Evolutionary conservation across 768 basidiomycete species (phyloP).

Genomic region (Trametes punicea): DNA sequence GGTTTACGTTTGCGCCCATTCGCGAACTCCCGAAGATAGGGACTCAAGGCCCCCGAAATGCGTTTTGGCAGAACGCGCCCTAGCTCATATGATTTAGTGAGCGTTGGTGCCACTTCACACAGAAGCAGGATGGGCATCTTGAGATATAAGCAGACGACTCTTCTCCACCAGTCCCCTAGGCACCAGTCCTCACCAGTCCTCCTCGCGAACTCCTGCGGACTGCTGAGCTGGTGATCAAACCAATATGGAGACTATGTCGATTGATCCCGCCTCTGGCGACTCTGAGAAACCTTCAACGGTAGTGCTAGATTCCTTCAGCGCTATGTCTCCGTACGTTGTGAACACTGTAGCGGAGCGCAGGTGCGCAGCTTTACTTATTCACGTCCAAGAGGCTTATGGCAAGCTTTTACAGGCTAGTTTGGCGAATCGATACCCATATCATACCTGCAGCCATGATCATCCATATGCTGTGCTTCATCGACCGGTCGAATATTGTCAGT

Average conservation of each 20-base stretch:
- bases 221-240: too few relatives aligned
- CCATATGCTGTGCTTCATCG: slow-evolving; percentile 34
- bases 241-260: too few relatives aligned
- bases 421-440: slow-evolving; percentile 32
- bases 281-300: too few relatives aligned
- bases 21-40: neutral
- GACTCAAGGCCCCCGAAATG: neutral
- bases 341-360: neutral
- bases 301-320: too few relatives aligned
- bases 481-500: slow-evolving; percentile 21
- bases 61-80: neutral
- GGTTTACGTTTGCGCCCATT: neutral
- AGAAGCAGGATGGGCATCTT: too few relatives aligned
- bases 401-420: slow-evolving; percentile 12
- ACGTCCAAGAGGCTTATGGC: neutral
- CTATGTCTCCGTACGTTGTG: neutral
- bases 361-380: neutral
- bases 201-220: too few relatives aligned
- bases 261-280: too few relatives aligned
- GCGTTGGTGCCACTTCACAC: too few relatives aligned
- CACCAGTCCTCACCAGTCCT: too few relatives aligned
- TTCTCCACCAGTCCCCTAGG: too few relatives aligned
- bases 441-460: slow-evolving; percentile 35
- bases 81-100: neutral
- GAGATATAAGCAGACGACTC: too few relatives aligned